Evolutionary conservation across 306 rosid genomes (phyloP), one percentile per base, ranked within the genome.

Genomic region (Cicer bijugum): DNA sequence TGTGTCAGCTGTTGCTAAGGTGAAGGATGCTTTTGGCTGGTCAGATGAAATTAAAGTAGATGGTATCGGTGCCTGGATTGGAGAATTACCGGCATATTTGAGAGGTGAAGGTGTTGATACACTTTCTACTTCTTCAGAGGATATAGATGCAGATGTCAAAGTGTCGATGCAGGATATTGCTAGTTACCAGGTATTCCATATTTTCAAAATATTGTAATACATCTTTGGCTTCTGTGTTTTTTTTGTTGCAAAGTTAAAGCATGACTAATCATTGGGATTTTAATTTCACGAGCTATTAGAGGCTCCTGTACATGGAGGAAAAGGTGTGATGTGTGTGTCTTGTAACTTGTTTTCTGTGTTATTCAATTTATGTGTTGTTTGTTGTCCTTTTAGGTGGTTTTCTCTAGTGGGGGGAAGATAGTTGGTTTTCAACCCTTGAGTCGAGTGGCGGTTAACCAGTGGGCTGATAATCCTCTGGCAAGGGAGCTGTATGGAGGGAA

Each of bases 381-480:
- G 23, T 72, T 51, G 3, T 55, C 40, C 66, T 64, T 14, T 35
- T 64, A 91, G 98, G 98, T 91, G 68, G 98, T 91, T 77, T 78
- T 89, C 86, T 85, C 93, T 5, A 55, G 75, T 1, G 88, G 88
- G 61, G 96, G 92, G 45, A 85, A 76, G 75, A 81, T 93, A 57
- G 81, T 91, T 40, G 98, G 97, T 73, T 91, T 91, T 84, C 96
- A 93, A 81, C 98, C 98, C 35, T 72, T 85, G 73, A 91, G 97
- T 78, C 85, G 92, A 60, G 96, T 91, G 69, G 98, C 94, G 7
- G 96, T 91, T 58, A 88, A 88, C 76, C 86, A 84, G 7, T 91
- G 98, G 98, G 94, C 94, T 28, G 89, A 85, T 33, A 91, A 88
- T 83, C 98, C 98, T 56, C 81, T 93, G 33, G 89, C 98, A 67